Conservation (phyloP, 768 basidiomycete species). For the Boletus insuetus region DNA sequence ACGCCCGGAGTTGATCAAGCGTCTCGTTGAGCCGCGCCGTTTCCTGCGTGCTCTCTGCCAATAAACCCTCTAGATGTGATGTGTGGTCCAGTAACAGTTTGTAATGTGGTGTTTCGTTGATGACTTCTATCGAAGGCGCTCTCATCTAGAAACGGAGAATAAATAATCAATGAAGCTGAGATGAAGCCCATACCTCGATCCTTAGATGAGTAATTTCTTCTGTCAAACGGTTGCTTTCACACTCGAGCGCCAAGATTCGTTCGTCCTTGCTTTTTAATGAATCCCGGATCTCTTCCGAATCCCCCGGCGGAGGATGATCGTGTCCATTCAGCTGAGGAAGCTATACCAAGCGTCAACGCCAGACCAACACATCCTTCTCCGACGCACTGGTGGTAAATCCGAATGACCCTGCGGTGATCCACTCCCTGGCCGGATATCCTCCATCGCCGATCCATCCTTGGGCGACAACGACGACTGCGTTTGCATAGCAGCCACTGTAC, state of each 20-base stretch:
- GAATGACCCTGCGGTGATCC: constrained; percentile 46
- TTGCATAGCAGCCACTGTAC: constrained; percentile 49
- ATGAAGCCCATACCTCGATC: constrained; percentile 39
- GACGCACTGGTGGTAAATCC: constrained; percentile 74
- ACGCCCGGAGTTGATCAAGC: constrained; percentile 36
- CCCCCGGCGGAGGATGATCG: constrained; percentile 38
- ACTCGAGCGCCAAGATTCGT: constrained; percentile 48
- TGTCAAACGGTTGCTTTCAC: constrained; percentile 43
- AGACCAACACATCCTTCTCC: constrained; percentile 31
- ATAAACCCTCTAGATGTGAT: constrained; percentile 43
- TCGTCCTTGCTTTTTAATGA: constrained; percentile 31
- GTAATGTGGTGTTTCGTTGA: constrained; percentile 52
- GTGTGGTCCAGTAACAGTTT: constrained; percentile 55
- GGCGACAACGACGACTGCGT: constrained; percentile 34
- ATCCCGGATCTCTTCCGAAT: constrained; percentile 38
- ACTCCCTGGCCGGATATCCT: constrained; percentile 35
- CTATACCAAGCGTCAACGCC: constrained; percentile 42
- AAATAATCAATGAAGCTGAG: not conserved
- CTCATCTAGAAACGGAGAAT: constrained; percentile 33
- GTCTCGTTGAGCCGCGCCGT: constrained; percentile 43
- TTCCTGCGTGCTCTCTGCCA: constrained; percentile 40
- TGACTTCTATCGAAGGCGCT: constrained; percentile 41
- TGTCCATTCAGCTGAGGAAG: constrained; percentile 40
- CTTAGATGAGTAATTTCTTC: constrained; percentile 44
- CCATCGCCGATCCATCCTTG: constrained; percentile 29